phyloP scores from a whole-genome alignment of 169 alveolate species.

The Plasmodium cynomolgi region DNA sequence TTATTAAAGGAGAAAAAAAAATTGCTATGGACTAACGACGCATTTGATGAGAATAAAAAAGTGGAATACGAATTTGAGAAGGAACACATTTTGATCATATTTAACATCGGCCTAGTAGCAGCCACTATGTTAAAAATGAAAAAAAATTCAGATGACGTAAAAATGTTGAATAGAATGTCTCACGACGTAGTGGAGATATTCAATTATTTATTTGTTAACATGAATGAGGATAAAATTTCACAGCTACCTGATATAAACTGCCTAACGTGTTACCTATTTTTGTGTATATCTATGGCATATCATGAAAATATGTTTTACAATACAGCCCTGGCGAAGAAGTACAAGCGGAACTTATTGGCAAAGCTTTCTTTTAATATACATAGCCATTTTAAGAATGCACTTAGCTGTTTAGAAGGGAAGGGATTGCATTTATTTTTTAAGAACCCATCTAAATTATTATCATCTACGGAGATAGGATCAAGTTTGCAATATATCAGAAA shows the following conservation, averaged over 20 bases:
- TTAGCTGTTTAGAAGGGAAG: constrained; percentile 46
- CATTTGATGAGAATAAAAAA: constrained; percentile 47
- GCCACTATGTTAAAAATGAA: constrained; percentile 34
- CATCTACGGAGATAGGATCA: not conserved
- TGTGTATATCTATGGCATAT: constrained; percentile 51
- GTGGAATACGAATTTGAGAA: constrained; percentile 52
- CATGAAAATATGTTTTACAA: constrained; percentile 75
- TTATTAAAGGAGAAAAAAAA: constrained; percentile 30
- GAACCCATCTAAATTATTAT: not conserved
- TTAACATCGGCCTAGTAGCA: constrained; percentile 36
- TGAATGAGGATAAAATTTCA: constrained; percentile 20
- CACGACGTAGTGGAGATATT: constrained; percentile 42
- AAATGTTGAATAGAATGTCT: constrained; percentile 58
- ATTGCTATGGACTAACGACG: constrained; percentile 28
- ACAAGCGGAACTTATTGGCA: constrained; percentile 51
- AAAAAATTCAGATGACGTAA: constrained; percentile 34
- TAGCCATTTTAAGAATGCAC: constrained; percentile 31
- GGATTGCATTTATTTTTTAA: constrained; percentile 11
- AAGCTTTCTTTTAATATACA: constrained; percentile 51
- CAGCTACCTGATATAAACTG: constrained; percentile 51
- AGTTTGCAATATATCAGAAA: constrained; percentile 51
- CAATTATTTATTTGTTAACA: constrained; percentile 41
- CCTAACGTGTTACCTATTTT: constrained; percentile 33
- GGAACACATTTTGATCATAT: constrained; percentile 34
- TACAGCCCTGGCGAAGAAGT: constrained; percentile 58